These are phyloP conservation scores for Pleurotus sapidus DNA, from an alignment of 768 basidiomycete species.

Conservation along the genomic window DNA sequence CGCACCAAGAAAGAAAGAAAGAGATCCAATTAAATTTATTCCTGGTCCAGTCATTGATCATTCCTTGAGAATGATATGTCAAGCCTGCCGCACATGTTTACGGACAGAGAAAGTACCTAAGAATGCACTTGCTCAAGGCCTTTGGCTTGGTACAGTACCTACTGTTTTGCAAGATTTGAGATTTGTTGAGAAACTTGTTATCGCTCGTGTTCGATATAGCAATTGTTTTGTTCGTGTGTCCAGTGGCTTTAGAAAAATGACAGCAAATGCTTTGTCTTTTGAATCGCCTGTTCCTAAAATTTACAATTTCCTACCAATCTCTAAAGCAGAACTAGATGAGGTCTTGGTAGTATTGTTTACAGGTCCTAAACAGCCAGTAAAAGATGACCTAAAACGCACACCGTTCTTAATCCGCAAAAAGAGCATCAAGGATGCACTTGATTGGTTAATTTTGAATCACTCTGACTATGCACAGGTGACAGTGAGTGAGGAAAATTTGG, in stretches of 20 bases:
- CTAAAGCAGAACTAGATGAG: slow-evolving; percentile 16
- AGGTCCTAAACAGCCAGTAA: slow-evolving; percentile 9
- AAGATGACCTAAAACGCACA: slow-evolving; percentile 15
- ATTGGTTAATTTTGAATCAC: slow-evolving; percentile 26
- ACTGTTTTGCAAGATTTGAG: slow-evolving; percentile 13
- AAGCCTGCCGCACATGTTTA: slow-evolving; percentile 2
- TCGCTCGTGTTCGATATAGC: slow-evolving; percentile 13
- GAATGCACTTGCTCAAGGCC: slow-evolving; percentile 23
- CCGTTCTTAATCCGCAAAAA: slow-evolving; percentile 20
- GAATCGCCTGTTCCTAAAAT: slow-evolving; percentile 19
- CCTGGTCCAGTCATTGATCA: neutral
- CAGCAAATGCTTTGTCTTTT: slow-evolving; percentile 23
- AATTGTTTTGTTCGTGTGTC: slow-evolving; percentile 19
- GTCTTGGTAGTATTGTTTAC: slow-evolving; percentile 14
- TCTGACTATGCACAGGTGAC: slow-evolving; percentile 19
- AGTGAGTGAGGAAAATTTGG: slow-evolving; percentile 15
- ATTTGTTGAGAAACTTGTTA: slow-evolving; percentile 19
- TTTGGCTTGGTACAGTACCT: slow-evolving; percentile 29
- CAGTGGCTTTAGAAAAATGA: slow-evolving; percentile 13
- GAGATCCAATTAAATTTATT: neutral
- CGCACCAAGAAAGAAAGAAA: neutral
- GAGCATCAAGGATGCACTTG: slow-evolving; percentile 18
- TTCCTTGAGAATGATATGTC: neutral
- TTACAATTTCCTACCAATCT: slow-evolving; percentile 17
- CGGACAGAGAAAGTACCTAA: slow-evolving; percentile 9